Base-by-base conservation (phyloP, 2,329 filamentous ascomycete genomes). In the Lachnellula cervina region DNA sequence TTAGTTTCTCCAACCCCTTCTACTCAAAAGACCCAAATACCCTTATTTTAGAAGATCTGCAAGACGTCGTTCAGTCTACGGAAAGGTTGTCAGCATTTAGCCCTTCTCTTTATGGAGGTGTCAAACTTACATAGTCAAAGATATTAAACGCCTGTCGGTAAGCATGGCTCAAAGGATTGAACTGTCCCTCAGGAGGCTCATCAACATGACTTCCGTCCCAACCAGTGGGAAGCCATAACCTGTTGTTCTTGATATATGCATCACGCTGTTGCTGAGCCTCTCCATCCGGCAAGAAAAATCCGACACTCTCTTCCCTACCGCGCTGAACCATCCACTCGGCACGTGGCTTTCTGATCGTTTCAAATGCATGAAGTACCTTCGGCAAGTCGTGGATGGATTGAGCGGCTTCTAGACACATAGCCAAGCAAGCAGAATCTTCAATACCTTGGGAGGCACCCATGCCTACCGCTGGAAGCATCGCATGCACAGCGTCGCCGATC, bases 171-270 rank as follows among this genome's bases (percentile, higher is more conserved):
- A 51, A 43, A 4, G 37, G 49, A 28, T 51, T 25, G 21, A 14
- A 28, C 4, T 16, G 16, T 46, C 50, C 50, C 17, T 52, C 50
- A 1, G 40, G 50, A 28, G 40, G 40, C 6, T 52, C 28, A 37
- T 52, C 50, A n/a, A 52, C 45, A 17, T 34, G 38, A 7, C 46
- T 52, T 17, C 50, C 50, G 13, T 52, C 50, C 50, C 53, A 49
- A 6, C 34, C 32, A 25, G 34, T 14, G 19, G 34, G 16, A 3
- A 46, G 13, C n/a, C 14, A 42, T 16, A 45, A 16, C 11, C n/a
- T 19, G 23, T n/a, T 17, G 7, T 23, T 14, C 32, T 34, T 37
- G 7, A 38, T 32, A 17, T 16, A 23, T 2, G 35, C 9, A n/a
- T 55, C 53, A 14, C 53, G 37, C 6, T 35, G 35, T 16, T 44